phyloP scores from a whole-genome alignment of 2,329 filamentous ascomycete species.

The Exutisphaerella laricina region DNA sequence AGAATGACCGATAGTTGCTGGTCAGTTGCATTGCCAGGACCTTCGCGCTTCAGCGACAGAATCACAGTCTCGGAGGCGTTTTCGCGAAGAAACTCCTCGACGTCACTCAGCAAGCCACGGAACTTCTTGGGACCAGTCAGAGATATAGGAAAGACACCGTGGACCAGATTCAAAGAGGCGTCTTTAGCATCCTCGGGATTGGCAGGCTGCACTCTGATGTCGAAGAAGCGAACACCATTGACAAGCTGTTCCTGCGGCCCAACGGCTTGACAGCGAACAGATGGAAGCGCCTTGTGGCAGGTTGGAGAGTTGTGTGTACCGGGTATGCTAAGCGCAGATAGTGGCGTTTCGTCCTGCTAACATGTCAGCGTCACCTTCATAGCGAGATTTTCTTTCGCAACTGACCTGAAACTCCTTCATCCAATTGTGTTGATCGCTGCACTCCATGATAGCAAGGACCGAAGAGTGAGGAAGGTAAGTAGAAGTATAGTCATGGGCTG shows the following conservation, averaged over 20 bases:
- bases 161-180: conserved; percentile 73
- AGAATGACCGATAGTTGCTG: conserved; percentile 70
- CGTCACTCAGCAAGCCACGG: conserved; percentile 62
- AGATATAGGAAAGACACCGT: conserved; percentile 82
- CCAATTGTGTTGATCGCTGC: conserved; percentile 65
- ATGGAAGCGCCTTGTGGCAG: conserved; percentile 75
- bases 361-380: neutral
- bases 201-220: conserved; percentile 72
- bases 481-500: conserved; percentile 38
- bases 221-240: conserved; percentile 91
- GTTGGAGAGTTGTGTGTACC: conserved; percentile 95
- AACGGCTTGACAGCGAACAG: conserved; percentile 87
- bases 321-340: conserved; percentile 81
- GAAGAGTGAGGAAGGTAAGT: conserved; percentile 37
- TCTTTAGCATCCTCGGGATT: conserved; percentile 49
- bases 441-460: conserved; percentile 61
- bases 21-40: conserved; percentile 73
- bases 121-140: conserved; percentile 78
- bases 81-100: conserved; percentile 63
- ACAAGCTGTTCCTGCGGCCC: conserved; percentile 69
- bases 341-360: conserved; percentile 60
- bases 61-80: conserved; percentile 80
- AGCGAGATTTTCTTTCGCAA: neutral
- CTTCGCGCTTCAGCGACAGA: conserved; percentile 86
- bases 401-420: conserved; percentile 60